A percentile compares a stretch with the other conserved stretches of the same genome.
Conservation (phyloP, 192 early-diverging fungal genomes). For the Coemansia sp. region DNA sequence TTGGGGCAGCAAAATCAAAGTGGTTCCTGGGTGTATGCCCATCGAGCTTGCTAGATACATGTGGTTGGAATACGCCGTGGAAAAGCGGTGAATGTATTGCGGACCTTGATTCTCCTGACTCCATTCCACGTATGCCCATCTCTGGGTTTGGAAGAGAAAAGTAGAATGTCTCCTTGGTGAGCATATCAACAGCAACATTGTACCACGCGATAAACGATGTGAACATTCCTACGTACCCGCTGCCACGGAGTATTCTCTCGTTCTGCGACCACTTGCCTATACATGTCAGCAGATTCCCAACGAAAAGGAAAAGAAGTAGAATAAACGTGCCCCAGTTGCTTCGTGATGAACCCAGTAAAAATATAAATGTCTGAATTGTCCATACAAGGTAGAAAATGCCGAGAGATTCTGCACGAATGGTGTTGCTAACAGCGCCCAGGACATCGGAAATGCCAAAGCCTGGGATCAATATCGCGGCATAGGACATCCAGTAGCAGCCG, state of each 20-base stretch:
- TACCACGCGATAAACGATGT: slow-evolving; percentile 58
- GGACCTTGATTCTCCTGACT: slow-evolving; percentile 5
- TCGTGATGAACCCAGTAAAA: slow-evolving; percentile 51
- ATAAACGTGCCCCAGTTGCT: slow-evolving; percentile 53
- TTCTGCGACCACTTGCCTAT: slow-evolving; percentile 51
- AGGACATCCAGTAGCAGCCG: slow-evolving; percentile 60
- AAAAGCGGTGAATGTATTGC: slow-evolving; percentile 24
- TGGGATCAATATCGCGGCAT: slow-evolving; percentile 55
- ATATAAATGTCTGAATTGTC: slow-evolving; percentile 58
- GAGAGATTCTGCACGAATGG: slow-evolving; percentile 48
- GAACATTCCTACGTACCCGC: slow-evolving; percentile 53
- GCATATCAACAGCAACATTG: slow-evolving; percentile 56
- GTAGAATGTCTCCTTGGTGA: slow-evolving; percentile 57
- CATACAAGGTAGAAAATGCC: slow-evolving; percentile 56
- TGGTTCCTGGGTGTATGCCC: slow-evolving; percentile 33
- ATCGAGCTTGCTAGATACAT: slow-evolving; percentile 6
- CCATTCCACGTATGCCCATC: slow-evolving; percentile 17
- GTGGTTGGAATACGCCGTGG: slow-evolving; percentile 8
- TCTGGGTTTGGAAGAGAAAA: slow-evolving; percentile 55
- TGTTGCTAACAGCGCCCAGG: slow-evolving; percentile 29
- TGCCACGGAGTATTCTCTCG: slow-evolving; percentile 33
- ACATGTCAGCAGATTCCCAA: slow-evolving; percentile 49
- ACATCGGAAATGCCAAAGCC: slow-evolving; percentile 53
- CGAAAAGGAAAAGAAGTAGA: slow-evolving; percentile 49
- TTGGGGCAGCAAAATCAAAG: slow-evolving; percentile 23